Base-by-base conservation (phyloP, 805 yeast species). In the Zygoascus flipseniorum region DNA sequence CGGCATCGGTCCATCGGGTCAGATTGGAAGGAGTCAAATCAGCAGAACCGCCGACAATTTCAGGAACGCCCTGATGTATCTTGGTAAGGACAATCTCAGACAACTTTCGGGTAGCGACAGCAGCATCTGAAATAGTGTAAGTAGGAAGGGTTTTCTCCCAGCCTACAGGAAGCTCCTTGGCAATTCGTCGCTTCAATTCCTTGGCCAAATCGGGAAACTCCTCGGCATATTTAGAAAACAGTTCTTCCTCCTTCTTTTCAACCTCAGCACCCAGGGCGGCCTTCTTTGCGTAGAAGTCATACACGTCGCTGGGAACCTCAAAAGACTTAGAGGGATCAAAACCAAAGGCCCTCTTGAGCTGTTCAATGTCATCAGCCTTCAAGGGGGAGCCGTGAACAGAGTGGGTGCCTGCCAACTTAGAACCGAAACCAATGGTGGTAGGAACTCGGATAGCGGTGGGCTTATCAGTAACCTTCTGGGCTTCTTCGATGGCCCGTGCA, bases 21-120 rank as follows among this genome's bases (percentile, higher is more conserved):
- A 89, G 80, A 81, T 92, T 93, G 54, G 98, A 92, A 62, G 95
- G 95, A 55, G 98, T 92, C 76, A 92, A 81, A 75, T 92, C 99
- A 55, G 99, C 99, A 61, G 98, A 90, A 68, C 99, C 99, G 76
- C 97, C 97, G 67, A 92, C 75, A 59, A 92, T 75, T 78, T 89
- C 97, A 53, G 98, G 98, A 52, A 92, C 61, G 47, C 62, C 79
- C 28, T 77, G 78, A 64, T 78, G 76, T 63, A 92, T 72, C 59
- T 75, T 72, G 62, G 78, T 76, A 65, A 92, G 75, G 43, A 84
- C 88, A 62, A 76, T 77, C 78, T 92, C 97, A 51, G 95, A 86
- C 66, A 89, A 77, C 79, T 92, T 92, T 81, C 99, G 86, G 57
- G 97, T 81, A 58, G 99, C 99, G 62, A 89, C 77, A 49, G 97